Evolutionary conservation across 768 basidiomycete genomes (phyloP).

Genomic region (Suillus fuscotomentosus): DNA sequence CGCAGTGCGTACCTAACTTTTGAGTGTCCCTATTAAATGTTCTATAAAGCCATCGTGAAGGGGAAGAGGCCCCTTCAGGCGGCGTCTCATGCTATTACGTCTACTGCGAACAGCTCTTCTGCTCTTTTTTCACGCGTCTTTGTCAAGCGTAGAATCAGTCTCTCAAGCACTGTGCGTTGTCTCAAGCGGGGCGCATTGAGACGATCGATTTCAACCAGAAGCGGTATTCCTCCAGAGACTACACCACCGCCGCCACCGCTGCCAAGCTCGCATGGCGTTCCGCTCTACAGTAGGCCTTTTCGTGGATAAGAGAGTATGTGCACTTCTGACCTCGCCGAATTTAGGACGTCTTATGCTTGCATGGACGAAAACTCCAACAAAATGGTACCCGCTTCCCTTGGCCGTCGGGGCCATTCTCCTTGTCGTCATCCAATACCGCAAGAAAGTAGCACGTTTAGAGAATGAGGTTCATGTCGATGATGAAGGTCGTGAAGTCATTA

Average conservation of each 20-base stretch:
- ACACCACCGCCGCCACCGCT: slow-evolving; percentile 50
- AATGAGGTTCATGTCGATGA: slow-evolving; percentile 78
- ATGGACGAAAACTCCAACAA: slow-evolving; percentile 86
- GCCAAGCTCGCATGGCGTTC: slow-evolving; percentile 36
- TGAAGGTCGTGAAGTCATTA: slow-evolving; percentile 78
- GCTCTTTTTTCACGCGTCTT: slow-evolving; percentile 30
- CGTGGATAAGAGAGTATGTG: neutral
- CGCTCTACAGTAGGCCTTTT: slow-evolving; percentile 44
- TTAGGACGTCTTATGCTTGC: slow-evolving; percentile 67
- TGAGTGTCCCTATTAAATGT: slow-evolving; percentile 11
- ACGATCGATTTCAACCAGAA: slow-evolving; percentile 24
- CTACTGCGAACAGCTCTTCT: slow-evolving; percentile 32
- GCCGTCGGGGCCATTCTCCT: slow-evolving; percentile 90
- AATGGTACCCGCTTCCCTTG: slow-evolving; percentile 93
- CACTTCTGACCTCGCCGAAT: slow-evolving; percentile 9
- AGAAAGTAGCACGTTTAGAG: slow-evolving; percentile 45
- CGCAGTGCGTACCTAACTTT: too few relatives aligned
- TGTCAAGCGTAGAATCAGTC: slow-evolving; percentile 29
- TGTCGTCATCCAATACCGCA: slow-evolving; percentile 72
- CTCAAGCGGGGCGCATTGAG: slow-evolving; percentile 23
- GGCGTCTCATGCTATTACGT: slow-evolving; percentile 41
- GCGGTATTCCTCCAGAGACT: slow-evolving; percentile 36
- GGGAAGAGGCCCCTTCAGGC: slow-evolving; percentile 55
- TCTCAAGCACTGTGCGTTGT: slow-evolving; percentile 31
- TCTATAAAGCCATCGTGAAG: slow-evolving; percentile 34